phyloP scores from a whole-genome alignment of 495 filamentous ascomycete species.

The Aspergillus indologenus region DNA sequence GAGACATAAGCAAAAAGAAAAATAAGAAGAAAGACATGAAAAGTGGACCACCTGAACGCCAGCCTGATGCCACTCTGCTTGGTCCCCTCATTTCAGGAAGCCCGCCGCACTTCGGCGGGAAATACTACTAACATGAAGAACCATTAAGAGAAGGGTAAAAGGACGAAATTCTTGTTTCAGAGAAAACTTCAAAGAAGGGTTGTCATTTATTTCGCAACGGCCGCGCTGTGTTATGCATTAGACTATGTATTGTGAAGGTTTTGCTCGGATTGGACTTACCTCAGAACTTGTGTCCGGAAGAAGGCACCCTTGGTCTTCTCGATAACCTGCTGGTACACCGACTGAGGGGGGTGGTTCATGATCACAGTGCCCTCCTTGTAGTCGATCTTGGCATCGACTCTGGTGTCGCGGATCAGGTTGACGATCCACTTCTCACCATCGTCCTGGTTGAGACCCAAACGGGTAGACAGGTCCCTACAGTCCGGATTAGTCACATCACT shows the following conservation, averaged over 20 bases:
- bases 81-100: conserved; percentile 36
- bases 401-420: conserved; percentile 94
- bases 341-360: conserved; percentile 98
- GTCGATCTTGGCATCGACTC: conserved; percentile 98
- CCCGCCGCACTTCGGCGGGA: conserved; percentile 38
- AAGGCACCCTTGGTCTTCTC: conserved; percentile 94
- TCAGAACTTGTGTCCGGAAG: conserved; percentile 80
- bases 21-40: conserved; percentile 33
- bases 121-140: conserved; percentile 44
- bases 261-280: conserved; percentile 25
- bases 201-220: conserved; percentile 47
- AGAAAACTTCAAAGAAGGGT: conserved; percentile 23
- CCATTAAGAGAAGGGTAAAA: conserved; percentile 38
- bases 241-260: background rate
- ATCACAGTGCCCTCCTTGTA: conserved; percentile 97
- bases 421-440: conserved; percentile 99
- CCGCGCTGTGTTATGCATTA: conserved; percentile 28
- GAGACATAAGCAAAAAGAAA: conserved; percentile 29
- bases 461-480: conserved; percentile 74
- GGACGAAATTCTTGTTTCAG: conserved; percentile 32
- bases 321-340: conserved; percentile 98
- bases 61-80: conserved; percentile 50
- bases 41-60: conserved; percentile 50
- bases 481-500: conserved; percentile 19
- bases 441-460: conserved; percentile 83